Evolutionary conservation across 2,329 filamentous ascomycete genomes (phyloP), one percentile per base, ranked within the genome.

Genomic region (Clonostachys byssicola): DNA sequence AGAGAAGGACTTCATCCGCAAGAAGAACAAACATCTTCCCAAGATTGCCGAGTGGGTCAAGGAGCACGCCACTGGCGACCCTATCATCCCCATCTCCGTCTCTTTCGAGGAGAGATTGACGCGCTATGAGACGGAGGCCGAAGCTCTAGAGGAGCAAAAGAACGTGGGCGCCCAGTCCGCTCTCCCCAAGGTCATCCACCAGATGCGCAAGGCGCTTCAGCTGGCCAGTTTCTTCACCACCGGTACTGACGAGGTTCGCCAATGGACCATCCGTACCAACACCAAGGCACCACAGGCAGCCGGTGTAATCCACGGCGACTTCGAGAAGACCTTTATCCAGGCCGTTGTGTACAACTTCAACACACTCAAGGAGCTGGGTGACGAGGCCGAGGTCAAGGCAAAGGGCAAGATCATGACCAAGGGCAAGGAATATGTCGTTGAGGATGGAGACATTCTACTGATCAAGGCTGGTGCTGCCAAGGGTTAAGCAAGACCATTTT

Each of bases 251-350:
- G 94, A 99, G 74, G 94, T 99, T 54, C 83, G 94, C 60, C 94
- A 99, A 74, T 99, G 94, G 95, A 99, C 94, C 23, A 90, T 99
- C 65, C 85, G 94, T 50, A 92, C 89, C 62, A 92, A 91, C 58
- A 96, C 87, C 64, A 99, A 99, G 77, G 94, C 94, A n/a, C 94
- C 94, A 16, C 88, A 95, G 63, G 94, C 94, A 42, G 94, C 94
- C 36, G 94, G 94, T 78, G 94, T 99, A 53, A 99, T 99, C 57
- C 94, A 99, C 73, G 89, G 86, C 56, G 94, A 99, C 67, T 97
- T 99, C 56, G 94, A 99, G 72, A 99, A 99, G 85, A 99, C 95
- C 1, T 99, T 99, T 66, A 99, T 99, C 60, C 95, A 99, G 73
- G 88, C 80, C 53, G 80, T 99, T 54, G 91, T 96, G 33, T 97